Evolutionary conservation across 345 rosid genomes (phyloP), one percentile per base, ranked within the genome.

Genomic region (Populus ilicifolia): DNA sequence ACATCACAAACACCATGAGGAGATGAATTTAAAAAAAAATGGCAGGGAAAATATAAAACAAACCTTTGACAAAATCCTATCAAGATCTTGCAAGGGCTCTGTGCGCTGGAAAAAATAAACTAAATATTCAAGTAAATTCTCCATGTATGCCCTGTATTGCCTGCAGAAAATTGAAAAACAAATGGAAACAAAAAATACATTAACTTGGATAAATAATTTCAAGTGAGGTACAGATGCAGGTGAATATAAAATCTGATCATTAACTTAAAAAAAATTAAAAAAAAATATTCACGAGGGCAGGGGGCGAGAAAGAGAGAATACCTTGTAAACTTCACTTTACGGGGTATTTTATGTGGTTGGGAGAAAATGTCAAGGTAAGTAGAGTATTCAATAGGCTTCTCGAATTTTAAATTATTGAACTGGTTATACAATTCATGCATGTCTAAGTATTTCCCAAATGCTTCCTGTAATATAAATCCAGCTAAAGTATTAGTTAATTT

Each of bases 11-110:
- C 30, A 59, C 33, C 29, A 72, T 43, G 36, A 38, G 68, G n/a
- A 2, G 38, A 56, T 50, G 43, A 71, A 50, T 71, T 1, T 0
- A 33, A 21, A 56, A 73, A 35, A 61, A 13, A 35, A 30, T 12
- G 16, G 2, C 18, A 44, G 17, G 17, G 39, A 77, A 16, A 71
- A 77, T 2, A 48, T 25, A 41, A 70, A 69, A 29, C 63, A 69
- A 72, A 94, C 99, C 98, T 88, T 92, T 39, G 91, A 84, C 71
- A 94, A 87, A 71, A 92, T 91, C 81, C 92, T 86, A 76, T 88
- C 97, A 82, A 96, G 87, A 87, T 96, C 99, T 88, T 91, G 95
- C 87, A 96, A 80, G 8, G 99, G 99, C 83, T 94, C 97, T 7
- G 96, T 92, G 76, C 99, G 88, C 82, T 94, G 90, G 76, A 92